A percentile compares a stretch with the other conserved stretches of the same genome.
Evolutionary conservation across 108 stramenopile species (phyloP).

Genomic region (Fragilaria crotonensis): DNA sequence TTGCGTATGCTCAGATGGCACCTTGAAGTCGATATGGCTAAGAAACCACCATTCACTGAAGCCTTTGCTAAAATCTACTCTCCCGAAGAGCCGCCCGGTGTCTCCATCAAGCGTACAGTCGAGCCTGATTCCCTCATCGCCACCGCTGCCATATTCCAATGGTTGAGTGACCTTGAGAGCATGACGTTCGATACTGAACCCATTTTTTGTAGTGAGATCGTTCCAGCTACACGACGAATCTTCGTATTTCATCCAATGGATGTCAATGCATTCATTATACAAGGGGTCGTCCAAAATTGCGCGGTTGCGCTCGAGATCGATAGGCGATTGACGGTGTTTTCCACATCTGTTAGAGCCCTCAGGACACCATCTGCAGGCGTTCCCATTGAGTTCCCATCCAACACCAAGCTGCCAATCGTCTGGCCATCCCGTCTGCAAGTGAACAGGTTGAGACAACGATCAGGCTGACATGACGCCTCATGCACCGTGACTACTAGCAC

Average conservation of each 20-base stretch:
- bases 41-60: slow-evolving; percentile 37
- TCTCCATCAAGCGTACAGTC: slow-evolving; percentile 22
- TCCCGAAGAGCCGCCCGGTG: slow-evolving; percentile 13
- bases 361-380: background rate
- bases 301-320: slow-evolving; percentile 19
- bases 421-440: background rate
- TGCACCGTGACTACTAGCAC: background rate
- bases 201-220: slow-evolving; percentile 18
- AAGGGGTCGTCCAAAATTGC: slow-evolving; percentile 6
- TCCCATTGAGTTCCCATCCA: background rate
- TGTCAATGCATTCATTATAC: slow-evolving; percentile 9
- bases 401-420: background rate
- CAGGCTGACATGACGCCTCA: background rate
- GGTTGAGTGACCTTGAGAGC: slow-evolving; percentile 28
- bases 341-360: slow-evolving; percentile 16
- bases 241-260: slow-evolving; percentile 45
- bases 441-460: background rate
- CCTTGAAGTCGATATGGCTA: slow-evolving; percentile 48
- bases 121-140: slow-evolving; percentile 15
- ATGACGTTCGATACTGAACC: slow-evolving; percentile 40
- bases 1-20: slow-evolving; percentile 52
- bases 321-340: slow-evolving; percentile 30
- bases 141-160: slow-evolving; percentile 11
- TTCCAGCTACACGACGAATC: slow-evolving; percentile 23
- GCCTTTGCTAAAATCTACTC: slow-evolving; percentile 38